These are phyloP conservation scores for Fusarium poae DNA, from an alignment of 2,329 filamentous ascomycete genomes.

Conservation along the genomic window DNA sequence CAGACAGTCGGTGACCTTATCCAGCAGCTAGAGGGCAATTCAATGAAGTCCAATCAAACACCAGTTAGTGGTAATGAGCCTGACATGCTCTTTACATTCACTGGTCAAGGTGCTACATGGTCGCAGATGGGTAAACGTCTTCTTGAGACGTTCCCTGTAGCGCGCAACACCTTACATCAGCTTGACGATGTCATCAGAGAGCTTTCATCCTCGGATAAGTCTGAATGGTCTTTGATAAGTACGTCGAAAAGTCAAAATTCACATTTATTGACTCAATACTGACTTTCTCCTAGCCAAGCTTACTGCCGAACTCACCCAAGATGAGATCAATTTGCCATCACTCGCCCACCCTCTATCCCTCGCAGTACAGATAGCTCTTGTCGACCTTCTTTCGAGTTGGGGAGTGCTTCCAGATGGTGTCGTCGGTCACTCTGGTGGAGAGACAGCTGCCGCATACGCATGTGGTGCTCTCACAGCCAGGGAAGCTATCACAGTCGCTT, in stretches of 20 bases:
- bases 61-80: conserved; percentile 12
- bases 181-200: conserved; percentile 33
- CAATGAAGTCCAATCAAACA: conserved; percentile 32
- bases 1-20: conserved; percentile 39
- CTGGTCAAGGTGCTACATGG: conserved; percentile 43
- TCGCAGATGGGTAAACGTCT: conserved; percentile 44
- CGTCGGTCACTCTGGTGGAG: conserved; percentile 43
- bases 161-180: conserved; percentile 34
- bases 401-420: conserved; percentile 38
- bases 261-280: not conserved
- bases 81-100: conserved; percentile 36
- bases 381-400: conserved; percentile 41
- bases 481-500: conserved; percentile 41
- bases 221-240: conserved; percentile 36
- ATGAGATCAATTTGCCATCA: conserved; percentile 34
- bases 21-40: conserved; percentile 35
- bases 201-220: conserved; percentile 22
- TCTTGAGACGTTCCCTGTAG: conserved; percentile 40
- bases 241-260: not conserved
- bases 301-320: conserved; percentile 30
- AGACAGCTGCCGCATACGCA: conserved; percentile 43
- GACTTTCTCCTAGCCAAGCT: conserved; percentile 33
- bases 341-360: conserved; percentile 41
- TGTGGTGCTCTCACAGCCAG: conserved; percentile 42
- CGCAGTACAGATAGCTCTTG: conserved; percentile 39